These are phyloP conservation scores for Herpetomonas samuelpessoai DNA, from an alignment of 208 protist genomes.

Conservation along the genomic window DNA sequence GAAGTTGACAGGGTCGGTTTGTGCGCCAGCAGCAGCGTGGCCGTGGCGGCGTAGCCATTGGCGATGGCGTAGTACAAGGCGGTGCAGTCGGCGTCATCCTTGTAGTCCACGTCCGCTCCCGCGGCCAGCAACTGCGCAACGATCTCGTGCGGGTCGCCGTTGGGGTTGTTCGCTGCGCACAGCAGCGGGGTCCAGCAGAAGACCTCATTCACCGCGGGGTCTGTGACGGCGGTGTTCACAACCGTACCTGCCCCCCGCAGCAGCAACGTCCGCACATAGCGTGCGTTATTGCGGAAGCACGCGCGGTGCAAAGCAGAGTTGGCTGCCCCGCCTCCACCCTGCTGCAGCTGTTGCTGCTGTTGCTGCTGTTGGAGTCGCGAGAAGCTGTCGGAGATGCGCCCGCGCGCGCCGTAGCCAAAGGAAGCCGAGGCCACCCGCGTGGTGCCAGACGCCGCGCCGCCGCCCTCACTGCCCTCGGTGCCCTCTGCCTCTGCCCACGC, in stretches of 20 bases:
- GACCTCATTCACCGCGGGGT: slow-evolving; percentile 34
- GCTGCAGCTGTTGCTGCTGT: background rate
- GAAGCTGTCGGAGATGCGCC: background rate
- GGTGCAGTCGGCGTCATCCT: slow-evolving; percentile 76
- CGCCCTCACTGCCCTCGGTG: background rate
- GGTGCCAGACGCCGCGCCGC: background rate
- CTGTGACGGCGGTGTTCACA: slow-evolving; percentile 66
- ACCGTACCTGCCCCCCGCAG: slow-evolving; percentile 65
- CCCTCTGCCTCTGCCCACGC: background rate
- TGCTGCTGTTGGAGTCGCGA: too few relatives aligned
- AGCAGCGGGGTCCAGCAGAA: slow-evolving; percentile 88
- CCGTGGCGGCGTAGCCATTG: slow-evolving; percentile 77
- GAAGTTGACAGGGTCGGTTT: slow-evolving; percentile 54
- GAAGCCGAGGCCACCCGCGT: background rate
- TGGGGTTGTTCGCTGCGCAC: slow-evolving; percentile 88
- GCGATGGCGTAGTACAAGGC: slow-evolving; percentile 88
- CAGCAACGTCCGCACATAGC: slow-evolving; percentile 80
- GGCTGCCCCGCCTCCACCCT: slow-evolving; percentile 11
- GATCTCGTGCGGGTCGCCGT: slow-evolving; percentile 70
- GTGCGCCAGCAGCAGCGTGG: slow-evolving; percentile 50
- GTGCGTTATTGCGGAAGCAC: slow-evolving; percentile 86
- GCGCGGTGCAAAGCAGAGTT: slow-evolving; percentile 71
- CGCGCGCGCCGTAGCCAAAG: background rate
- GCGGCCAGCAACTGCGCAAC: slow-evolving; percentile 58
- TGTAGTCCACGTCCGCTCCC: slow-evolving; percentile 67